Percentiles rank a stretch among this genome's conserved stretches.
Conservation (phyloP, 495 filamentous ascomycete species). For the Penicillium mononematosum region DNA sequence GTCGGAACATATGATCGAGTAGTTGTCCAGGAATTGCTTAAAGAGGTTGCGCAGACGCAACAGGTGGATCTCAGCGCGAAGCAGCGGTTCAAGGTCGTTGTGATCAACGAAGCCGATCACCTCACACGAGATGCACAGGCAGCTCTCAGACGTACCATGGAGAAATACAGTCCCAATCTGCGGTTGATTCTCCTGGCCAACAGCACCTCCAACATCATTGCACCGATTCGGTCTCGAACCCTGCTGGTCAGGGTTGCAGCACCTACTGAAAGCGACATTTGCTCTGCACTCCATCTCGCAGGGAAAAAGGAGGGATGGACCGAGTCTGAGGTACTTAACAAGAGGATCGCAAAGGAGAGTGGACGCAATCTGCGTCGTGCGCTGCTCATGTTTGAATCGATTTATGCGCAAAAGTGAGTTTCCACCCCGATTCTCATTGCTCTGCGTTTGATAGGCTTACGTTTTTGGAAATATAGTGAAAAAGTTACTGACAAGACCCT, state of each 20-base stretch:
- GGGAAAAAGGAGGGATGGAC: conserved; percentile 76
- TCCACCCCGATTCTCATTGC: neutral
- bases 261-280: conserved; percentile 81
- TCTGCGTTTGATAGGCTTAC: conserved; percentile 18
- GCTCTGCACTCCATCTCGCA: conserved; percentile 67
- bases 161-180: conserved; percentile 96
- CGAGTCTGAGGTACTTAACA: conserved; percentile 66
- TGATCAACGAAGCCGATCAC: conserved; percentile 99
- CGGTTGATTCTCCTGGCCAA: conserved; percentile 90
- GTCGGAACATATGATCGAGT: conserved; percentile 97
- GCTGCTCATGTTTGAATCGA: conserved; percentile 91
- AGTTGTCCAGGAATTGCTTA: conserved; percentile 90
- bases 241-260: conserved; percentile 90
- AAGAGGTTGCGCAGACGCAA: conserved; percentile 97
- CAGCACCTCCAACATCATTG: conserved; percentile 95
- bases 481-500: conserved; percentile 82
- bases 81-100: conserved; percentile 95
- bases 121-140: conserved; percentile 93
- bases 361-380: conserved; percentile 87
- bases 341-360: conserved; percentile 85
- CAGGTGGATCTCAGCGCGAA: conserved; percentile 88
- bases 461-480: conserved; percentile 56
- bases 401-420: conserved; percentile 91
- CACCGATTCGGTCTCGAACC: conserved; percentile 86
- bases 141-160: conserved; percentile 92